These are phyloP conservation scores for Claviceps africana DNA, from an alignment of 2,329 filamentous ascomycete species.

Conservation along the genomic window DNA sequence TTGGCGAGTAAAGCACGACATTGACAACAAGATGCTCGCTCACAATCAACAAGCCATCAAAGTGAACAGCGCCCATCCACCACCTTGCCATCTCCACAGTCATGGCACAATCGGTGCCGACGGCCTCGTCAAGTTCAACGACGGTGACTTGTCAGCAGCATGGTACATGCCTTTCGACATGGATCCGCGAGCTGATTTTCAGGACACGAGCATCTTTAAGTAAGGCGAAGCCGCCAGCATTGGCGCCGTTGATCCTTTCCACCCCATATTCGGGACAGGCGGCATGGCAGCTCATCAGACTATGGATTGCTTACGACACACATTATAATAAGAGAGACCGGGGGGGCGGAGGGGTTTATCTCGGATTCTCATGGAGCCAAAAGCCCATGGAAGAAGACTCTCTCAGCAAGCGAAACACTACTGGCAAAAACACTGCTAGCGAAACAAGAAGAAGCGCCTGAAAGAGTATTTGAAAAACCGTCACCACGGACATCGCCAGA, in stretches of 20 bases:
- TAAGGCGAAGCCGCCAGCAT: constrained; percentile 13
- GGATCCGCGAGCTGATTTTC: constrained; percentile 53
- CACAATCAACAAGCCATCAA: constrained; percentile 15
- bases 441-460: too few species aligned
- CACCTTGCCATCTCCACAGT: constrained; percentile 13
- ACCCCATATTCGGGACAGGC: constrained; percentile 29
- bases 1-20: constrained; percentile 1
- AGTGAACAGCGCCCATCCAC: constrained; percentile 14
- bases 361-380: not conserved
- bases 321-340: constrained; percentile 11
- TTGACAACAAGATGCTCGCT: constrained; percentile 2
- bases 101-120: constrained; percentile 11
- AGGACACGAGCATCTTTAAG: constrained; percentile 30
- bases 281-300: constrained; percentile 24
- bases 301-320: constrained; percentile 19
- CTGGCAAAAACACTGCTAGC: too few species aligned
- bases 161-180: constrained; percentile 95
- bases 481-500: too few species aligned
- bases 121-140: constrained; percentile 13
- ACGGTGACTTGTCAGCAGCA: constrained; percentile 44
- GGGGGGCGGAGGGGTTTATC: not conserved
- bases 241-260: constrained; percentile 29
- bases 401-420: too few species aligned
- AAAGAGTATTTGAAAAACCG: too few species aligned
- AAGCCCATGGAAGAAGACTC: not conserved